These are phyloP conservation scores for Avena eriantha DNA, from an alignment of 176 grass and related monocot genomes.

Conservation along the genomic window DNA sequence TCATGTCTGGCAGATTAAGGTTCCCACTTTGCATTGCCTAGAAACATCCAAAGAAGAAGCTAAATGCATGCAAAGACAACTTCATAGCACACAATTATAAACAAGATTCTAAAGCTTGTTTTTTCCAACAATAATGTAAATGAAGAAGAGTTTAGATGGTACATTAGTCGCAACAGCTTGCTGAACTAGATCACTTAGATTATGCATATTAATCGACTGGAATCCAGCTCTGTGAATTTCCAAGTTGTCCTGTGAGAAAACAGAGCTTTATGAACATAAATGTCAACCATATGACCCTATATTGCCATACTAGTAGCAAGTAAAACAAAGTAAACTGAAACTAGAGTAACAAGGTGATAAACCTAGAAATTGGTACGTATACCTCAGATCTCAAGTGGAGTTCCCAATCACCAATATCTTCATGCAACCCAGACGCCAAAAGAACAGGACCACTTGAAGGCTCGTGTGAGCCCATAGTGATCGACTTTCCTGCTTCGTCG, in stretches of 20 bases:
- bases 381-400: slow-evolving; percentile 79
- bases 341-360: slow-evolving; percentile 25
- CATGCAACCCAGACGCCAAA: slow-evolving; percentile 78
- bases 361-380: slow-evolving; percentile 38
- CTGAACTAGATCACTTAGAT: slow-evolving; percentile 91
- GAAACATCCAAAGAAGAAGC: slow-evolving; percentile 36
- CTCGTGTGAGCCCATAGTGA: slow-evolving; percentile 57
- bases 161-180: slow-evolving; percentile 75
- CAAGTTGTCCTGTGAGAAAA: slow-evolving; percentile 67
- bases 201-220: slow-evolving; percentile 89
- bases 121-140: slow-evolving; percentile 40
- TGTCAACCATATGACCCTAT: slow-evolving; percentile 28
- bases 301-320: slow-evolving; percentile 23
- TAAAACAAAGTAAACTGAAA: slow-evolving; percentile 20
- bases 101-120: neutral
- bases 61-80: slow-evolving; percentile 17
- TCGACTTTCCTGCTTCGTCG: slow-evolving; percentile 77
- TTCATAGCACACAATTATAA: slow-evolving; percentile 13
- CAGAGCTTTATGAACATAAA: slow-evolving; percentile 34
- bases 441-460: slow-evolving; percentile 68
- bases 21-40: slow-evolving; percentile 86
- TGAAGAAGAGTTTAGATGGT: slow-evolving; percentile 48
- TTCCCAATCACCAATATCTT: slow-evolving; percentile 84
- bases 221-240: slow-evolving; percentile 86
- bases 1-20: slow-evolving; percentile 73